phyloP scores from a whole-genome alignment of 2,329 filamentous ascomycete species.

The Knoxdaviesia proteae region DNA sequence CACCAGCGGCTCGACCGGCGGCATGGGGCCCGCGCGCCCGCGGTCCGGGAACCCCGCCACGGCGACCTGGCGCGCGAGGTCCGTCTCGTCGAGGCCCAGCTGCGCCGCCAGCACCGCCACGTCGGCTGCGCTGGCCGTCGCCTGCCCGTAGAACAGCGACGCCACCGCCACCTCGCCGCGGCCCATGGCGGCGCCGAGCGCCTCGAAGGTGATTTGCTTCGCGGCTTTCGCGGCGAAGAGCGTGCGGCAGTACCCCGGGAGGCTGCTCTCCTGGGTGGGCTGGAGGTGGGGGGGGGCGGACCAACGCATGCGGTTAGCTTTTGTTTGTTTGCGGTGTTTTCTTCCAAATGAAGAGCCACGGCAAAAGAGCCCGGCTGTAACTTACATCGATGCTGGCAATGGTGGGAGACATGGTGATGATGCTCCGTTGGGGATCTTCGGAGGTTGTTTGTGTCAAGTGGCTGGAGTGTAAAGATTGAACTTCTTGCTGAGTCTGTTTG shows the following conservation, averaged over 20 bases:
- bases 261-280: slow-evolving; percentile 8
- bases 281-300: no score
- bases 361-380: no score
- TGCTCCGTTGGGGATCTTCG: no score
- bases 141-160: slow-evolving; percentile 79
- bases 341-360: no score
- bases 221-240: slow-evolving; percentile 55
- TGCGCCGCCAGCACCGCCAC: slow-evolving; percentile 41
- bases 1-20: slow-evolving; percentile 27
- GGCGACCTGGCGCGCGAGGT: slow-evolving; percentile 30
- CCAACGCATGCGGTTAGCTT: no score
- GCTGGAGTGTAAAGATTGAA: no score
- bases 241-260: slow-evolving; percentile 48
- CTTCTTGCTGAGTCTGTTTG: no score
- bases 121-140: slow-evolving; percentile 51
- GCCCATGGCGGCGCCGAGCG: slow-evolving; percentile 51
- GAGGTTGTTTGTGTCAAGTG: no score
- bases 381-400: no score
- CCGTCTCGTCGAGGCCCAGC: slow-evolving; percentile 35
- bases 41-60: slow-evolving; percentile 61
- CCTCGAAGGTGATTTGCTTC: slow-evolving; percentile 58
- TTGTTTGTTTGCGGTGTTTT: no score
- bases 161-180: slow-evolving; percentile 71
- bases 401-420: no score
- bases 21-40: slow-evolving; percentile 32